Base-by-base conservation (phyloP, 2,329 filamentous ascomycete species). In the Calonectria leucothoes region DNA sequence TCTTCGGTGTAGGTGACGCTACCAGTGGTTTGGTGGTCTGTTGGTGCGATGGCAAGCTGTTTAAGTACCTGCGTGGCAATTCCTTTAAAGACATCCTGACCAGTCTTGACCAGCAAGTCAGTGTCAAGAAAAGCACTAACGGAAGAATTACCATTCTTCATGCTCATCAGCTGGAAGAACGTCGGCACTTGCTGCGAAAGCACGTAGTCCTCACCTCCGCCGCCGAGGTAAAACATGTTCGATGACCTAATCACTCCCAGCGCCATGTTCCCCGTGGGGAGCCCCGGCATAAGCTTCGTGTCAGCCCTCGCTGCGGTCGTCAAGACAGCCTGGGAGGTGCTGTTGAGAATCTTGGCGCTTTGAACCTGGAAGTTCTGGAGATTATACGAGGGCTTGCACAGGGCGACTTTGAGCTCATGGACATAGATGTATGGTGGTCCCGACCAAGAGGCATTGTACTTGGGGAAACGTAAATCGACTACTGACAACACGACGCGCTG, bases 121-220 rank as follows among this genome's bases (percentile, higher is more conserved):
- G 71, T 52, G 59, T 77, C 74, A 31, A 77, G 64, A 42, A 76
- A 77, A 10, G 74, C 66, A 4, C 72, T 64, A 4, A 74, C 57
- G 0, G 71, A 69, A 4, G 66, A 45, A 31, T 74, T 72, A 6
- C 52, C 74, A 52, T 69, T 73, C 52, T 76, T 78, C 74, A 80
- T 76, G 12, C 75, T 71, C 78, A 81, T 80, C 35, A 81, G 70
- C 20, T 78, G 78, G 25, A 81, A 81, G 37, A 81, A 80, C 0
- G 78, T 77, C 6, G 75, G 77, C 1, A 80, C 78, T 25, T 74
- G 72, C 25, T 73, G 52, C 10, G 78, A 79, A 15, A 81, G 42
- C 15, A 72, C 71, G 65, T 73, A 74, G 63, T 80, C 73, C 6
- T 76, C 45, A 3, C 75, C 76, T 39, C 77, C 77, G 6, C 73